Base-by-base conservation (phyloP, 495 filamentous ascomycete species). In the Tuber microsphaerosporum region DNA sequence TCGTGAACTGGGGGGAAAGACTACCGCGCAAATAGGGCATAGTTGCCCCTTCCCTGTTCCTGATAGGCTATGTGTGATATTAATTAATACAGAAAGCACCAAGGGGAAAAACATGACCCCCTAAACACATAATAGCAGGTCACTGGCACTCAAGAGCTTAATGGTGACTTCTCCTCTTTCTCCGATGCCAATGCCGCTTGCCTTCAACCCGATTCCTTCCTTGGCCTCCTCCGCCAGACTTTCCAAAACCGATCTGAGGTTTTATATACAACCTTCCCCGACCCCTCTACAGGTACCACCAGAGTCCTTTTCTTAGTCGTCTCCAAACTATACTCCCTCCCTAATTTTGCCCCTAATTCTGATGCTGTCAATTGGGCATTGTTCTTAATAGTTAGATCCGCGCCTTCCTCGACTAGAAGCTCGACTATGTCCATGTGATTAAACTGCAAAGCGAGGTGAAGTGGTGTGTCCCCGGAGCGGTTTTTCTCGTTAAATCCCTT, bases 241-340 rank as follows among this genome's bases (percentile, higher is more conserved):
- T n/a, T 31, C 10, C 51, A 3, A 14, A 9, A 2, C n/a, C 4
- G 9, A 5, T 26, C 9, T 10, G 3, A 10, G 14, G 10, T 3
- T 10, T 31, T 22, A n/a, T 61, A 12, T n/a, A 3, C 10, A 14
- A 17, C 0, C n/a, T 10, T 9, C 8, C 6, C 20, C 19, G 2
- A 6, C 0, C 20, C 7, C n/a, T 26, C 3, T n/a, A 9, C 8
- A 61, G n/a, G 0, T 9, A 9, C 20, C 17, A 2, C 19, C 19
- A 20, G 0, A 20, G 7, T 22, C 46, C 7, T 19, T 31, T 46
- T 87, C 84, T 84, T n/a, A n/a, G n/a, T n/a, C n/a, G n/a, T n/a
- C n/a, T n/a, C n/a, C 34, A 78, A 2, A 78, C 89, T 1, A 70
- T 93, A 2, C 79, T 94, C 56, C 95, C 90, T 80, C 94, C 93